Base-by-base conservation (phyloP, 176 grass and related monocot species). In the Saccharum officinarum region DNA sequence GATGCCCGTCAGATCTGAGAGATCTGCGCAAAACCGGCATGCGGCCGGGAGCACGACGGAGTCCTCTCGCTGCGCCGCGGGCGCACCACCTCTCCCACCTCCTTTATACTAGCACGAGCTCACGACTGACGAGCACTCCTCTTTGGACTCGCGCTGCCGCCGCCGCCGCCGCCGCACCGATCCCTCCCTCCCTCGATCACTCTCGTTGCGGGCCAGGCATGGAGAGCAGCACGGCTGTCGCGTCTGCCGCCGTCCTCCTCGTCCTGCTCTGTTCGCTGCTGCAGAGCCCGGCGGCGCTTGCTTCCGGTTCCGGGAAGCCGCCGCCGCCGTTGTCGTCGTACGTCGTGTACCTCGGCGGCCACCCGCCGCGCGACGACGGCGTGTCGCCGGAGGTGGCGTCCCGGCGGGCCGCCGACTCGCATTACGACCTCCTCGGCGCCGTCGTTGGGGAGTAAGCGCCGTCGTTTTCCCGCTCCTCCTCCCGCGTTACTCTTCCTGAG, bases 321-420 rank as follows among this genome's bases (percentile, higher is more conserved):
- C 8, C 17, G 34, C 8, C 9, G 41, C 2, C 41, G n/a, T 20
- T 88, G 12, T 92, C 84, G 89, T 60, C 93, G 22, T 95, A 98
- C 76, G 46, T 98, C 76, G 91, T 98, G 52, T 98, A 98, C 71
- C 95, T 98, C 71, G 95, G 93, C 11, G 80, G 46, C 7, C 93
- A 86, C 33, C 72, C 30, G 11, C 40, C 18, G 62, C 37, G 57
- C 55, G 61, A 10, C 81, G 69, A 76, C 87, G 70, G 73, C 44
- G 84, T 41, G 14, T 77, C 73, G 44, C 18, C 15, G 61, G 83
- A 80, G 79, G 76, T 80, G 40, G 75, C 78, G 38, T 82, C 34
- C 20, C 67, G 46, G 45, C 17, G 0, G 18, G 87, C 87, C 54
- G 44, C 68, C 15, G 66, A 86, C 13, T 89, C 93, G 61, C 95